Evolutionary conservation across 2,329 filamentous ascomycete species (phyloP).

Genomic region (Cercospora sojina): DNA sequence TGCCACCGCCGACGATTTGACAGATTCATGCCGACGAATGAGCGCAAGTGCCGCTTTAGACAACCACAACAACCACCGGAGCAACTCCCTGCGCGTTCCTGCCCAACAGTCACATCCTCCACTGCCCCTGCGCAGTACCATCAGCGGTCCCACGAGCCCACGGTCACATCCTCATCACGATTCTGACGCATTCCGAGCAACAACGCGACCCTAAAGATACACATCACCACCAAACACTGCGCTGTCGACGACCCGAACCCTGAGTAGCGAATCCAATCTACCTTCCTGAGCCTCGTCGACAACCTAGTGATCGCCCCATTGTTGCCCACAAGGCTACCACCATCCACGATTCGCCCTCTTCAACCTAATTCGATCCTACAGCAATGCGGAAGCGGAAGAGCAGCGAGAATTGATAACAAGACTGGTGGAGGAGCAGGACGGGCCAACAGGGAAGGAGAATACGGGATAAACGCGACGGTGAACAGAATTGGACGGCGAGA

Average conservation of each 20-base stretch:
- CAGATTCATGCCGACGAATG: neutral
- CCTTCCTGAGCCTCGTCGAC: neutral
- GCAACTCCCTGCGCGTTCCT: neutral
- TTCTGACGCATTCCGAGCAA: neutral
- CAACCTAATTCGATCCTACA: neutral
- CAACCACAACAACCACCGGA: neutral
- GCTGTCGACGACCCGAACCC: neutral
- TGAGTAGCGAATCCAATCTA: neutral
- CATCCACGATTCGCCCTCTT: neutral
- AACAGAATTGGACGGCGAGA: neutral
- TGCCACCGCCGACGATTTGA: neutral
- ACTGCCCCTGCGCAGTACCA: neutral
- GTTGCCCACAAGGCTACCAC: neutral
- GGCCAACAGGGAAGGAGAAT: neutral
- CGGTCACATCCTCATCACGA: neutral
- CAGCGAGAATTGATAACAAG: neutral
- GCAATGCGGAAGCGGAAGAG: neutral
- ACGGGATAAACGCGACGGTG: neutral
- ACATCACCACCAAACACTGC: neutral
- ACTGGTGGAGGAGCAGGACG: neutral
- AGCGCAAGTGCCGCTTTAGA: neutral
- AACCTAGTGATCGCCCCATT: too few species aligned
- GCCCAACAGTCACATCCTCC: neutral
- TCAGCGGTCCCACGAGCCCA: neutral
- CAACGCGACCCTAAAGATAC: neutral